Percentiles rank a stretch among this genome's conserved stretches.
Evolutionary conservation across 139 green algal genomes (phyloP).

Genomic region (Haematococcus lacustris): DNA sequence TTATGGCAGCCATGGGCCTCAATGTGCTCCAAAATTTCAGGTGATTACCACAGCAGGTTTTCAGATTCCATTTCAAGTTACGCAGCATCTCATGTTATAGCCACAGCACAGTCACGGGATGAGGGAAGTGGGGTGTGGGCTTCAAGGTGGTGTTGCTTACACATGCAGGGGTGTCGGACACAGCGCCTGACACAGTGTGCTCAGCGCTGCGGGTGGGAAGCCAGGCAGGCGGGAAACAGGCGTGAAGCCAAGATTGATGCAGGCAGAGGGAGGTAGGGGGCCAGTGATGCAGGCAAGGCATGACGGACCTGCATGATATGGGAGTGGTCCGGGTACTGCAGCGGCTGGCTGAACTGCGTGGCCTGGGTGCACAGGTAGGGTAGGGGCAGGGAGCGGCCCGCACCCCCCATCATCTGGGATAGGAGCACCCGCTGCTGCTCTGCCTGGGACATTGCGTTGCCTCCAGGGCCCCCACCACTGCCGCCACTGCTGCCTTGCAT

Average conservation of each 20-base stretch:
- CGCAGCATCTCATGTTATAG: too few species aligned
- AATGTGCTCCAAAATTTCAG: too few species aligned
- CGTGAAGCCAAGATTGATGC: background rate
- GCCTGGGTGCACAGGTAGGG: constrained; percentile 25
- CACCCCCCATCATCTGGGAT: constrained; percentile 29
- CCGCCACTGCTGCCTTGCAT: too few species aligned
- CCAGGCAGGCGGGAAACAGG: background rate
- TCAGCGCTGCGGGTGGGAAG: background rate
- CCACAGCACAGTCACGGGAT: too few species aligned
- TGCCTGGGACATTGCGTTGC: too few species aligned
- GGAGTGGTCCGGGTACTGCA: constrained; percentile 41
- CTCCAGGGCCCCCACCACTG: too few species aligned
- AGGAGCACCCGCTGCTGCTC: constrained; percentile 7
- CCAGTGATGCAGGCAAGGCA: background rate
- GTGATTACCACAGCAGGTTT: too few species aligned
- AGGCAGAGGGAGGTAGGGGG: background rate
- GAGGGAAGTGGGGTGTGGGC: too few species aligned
- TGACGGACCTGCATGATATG: constrained; percentile 30
- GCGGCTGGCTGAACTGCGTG: constrained; percentile 29
- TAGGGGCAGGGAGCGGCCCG: constrained; percentile 18
- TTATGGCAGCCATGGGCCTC: too few species aligned
- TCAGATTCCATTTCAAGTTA: too few species aligned
- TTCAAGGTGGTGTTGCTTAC: too few species aligned
- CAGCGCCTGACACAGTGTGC: background rate
- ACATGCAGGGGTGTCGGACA: background rate